phyloP scores from a whole-genome alignment of 805 yeast genomes.

The Myxozyma mucilagina region DNA sequence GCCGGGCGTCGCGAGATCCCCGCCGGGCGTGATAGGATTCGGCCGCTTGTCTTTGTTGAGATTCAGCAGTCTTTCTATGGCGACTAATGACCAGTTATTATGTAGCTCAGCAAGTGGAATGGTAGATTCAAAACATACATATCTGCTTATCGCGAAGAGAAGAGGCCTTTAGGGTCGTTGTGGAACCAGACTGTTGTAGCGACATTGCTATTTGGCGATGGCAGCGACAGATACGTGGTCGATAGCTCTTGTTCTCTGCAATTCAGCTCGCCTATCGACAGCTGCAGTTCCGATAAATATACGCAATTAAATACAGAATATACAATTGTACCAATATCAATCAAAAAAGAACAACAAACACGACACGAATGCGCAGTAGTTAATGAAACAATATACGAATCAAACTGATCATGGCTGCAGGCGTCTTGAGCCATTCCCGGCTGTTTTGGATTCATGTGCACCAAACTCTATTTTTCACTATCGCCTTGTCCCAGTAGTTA shows the following conservation, averaged over 20 bases:
- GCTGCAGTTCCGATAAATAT: neutral
- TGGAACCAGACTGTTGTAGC: neutral
- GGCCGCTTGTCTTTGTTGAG: slow-evolving; percentile 60
- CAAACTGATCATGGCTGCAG: no score
- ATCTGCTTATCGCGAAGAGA: slow-evolving; percentile 32
- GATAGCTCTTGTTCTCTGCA: neutral
- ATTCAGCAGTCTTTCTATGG: slow-evolving; percentile 80
- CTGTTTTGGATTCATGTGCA: no score
- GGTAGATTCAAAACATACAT: slow-evolving; percentile 11
- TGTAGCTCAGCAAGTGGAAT: neutral
- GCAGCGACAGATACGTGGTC: neutral
- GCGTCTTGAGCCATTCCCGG: no score
- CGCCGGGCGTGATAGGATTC: slow-evolving; percentile 42
- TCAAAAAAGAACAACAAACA: neutral
- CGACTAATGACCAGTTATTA: slow-evolving; percentile 34
- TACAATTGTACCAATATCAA: neutral
- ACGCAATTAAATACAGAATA: neutral
- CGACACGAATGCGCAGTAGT: neutral
- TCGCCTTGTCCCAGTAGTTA: neutral
- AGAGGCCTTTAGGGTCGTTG: neutral
- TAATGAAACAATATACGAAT: no score
- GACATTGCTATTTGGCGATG: neutral
- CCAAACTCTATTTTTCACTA: no score
- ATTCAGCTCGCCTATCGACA: neutral
- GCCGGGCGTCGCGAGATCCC: slow-evolving; percentile 37